Evolutionary conservation across 2,329 filamentous ascomycete species (phyloP), one percentile per base, ranked within the genome.

Genomic region (Verticillium albo-atrum): DNA sequence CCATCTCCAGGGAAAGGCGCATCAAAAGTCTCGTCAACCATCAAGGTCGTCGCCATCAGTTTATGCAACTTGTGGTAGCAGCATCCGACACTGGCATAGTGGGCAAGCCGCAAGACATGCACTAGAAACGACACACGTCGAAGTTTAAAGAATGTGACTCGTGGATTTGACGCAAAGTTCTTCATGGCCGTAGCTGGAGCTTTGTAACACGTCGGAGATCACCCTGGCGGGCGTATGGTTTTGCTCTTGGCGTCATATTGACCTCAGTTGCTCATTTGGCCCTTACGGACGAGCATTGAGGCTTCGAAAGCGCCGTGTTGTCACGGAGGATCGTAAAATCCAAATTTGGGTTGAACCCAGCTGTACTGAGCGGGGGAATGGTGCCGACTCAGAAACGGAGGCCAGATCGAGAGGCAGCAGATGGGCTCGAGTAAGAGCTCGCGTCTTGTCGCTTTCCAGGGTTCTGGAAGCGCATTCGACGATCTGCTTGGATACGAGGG

Each of bases 201-300:
- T 84, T 86, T 92, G 91, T 91, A 94, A 93, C 90, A 94, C 90
- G 89, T 91, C 86, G 87, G 89, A 92, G 90, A 82, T 91, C 87
- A 89, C 87, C 86, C 88, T 91, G 89, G 89, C 88, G 89, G 86
- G 87, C 82, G 82, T 87, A 87, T 77, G 82, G 83, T 78, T 89
- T 82, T 80, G 72, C 71, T 94, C 80, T 94, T 85, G 91, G 90
- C 90, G 84, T 77, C 89, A 86, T 87, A 87, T 93, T 94, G 91
- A 94, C 90, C 92, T 82, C 90, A 72, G 80, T 76, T 82, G 88
- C 82, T 81, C 78, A 90, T 64, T 58, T 37, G 28, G 59, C 54
- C 62, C 54, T 47, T 61, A 52, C 50, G 55, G 62, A 56, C 62
- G 58, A 61, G 53, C 62, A 61, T 57, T 55, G 61, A 92, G 92